phyloP scores from a whole-genome alignment of 177 flowering plant species.

The Vitis hybrid region DNA sequence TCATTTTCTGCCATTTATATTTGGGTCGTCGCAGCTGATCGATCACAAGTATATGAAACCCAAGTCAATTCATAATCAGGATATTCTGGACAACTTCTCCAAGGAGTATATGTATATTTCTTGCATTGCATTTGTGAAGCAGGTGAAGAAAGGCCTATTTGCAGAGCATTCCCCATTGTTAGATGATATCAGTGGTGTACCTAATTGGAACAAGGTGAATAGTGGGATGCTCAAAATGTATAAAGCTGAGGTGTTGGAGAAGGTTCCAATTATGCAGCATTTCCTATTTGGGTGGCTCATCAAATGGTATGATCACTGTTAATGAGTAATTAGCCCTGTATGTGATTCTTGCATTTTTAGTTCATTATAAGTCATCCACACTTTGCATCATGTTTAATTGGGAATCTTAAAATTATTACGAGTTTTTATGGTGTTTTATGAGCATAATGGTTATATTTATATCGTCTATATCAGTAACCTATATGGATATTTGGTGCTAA shows the following conservation, averaged over 20 bases:
- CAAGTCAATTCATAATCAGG: conserved; percentile 89
- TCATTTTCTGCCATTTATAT: conserved; percentile 89
- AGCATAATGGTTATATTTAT: too few species aligned
- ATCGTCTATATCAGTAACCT: too few species aligned
- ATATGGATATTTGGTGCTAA: too few species aligned
- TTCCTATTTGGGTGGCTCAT: conserved; percentile 87
- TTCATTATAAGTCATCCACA: too few species aligned
- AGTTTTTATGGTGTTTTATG: too few species aligned
- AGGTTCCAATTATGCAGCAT: conserved; percentile 98
- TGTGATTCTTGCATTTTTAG: too few species aligned
- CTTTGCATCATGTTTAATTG: too few species aligned
- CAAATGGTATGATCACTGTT: conserved; percentile 49
- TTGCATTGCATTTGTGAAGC: conserved; percentile 74
- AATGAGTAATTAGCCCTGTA: too few species aligned
- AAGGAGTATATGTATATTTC: conserved; percentile 78
- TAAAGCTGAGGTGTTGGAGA: conserved; percentile 85
- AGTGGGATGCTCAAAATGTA: conserved; percentile 96
- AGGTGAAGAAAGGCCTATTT: conserved; percentile 89
- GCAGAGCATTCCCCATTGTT: conserved; percentile 94
- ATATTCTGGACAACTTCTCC: conserved; percentile 81
- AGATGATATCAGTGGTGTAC: conserved; percentile 93
- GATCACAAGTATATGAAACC: conserved; percentile 99
- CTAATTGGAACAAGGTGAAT: conserved; percentile 91
- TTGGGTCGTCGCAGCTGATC: conserved; percentile 92
- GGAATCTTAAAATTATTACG: too few species aligned